Conservation (phyloP, 352 stramenopile genomes). For the Phytophthora cajani region DNA sequence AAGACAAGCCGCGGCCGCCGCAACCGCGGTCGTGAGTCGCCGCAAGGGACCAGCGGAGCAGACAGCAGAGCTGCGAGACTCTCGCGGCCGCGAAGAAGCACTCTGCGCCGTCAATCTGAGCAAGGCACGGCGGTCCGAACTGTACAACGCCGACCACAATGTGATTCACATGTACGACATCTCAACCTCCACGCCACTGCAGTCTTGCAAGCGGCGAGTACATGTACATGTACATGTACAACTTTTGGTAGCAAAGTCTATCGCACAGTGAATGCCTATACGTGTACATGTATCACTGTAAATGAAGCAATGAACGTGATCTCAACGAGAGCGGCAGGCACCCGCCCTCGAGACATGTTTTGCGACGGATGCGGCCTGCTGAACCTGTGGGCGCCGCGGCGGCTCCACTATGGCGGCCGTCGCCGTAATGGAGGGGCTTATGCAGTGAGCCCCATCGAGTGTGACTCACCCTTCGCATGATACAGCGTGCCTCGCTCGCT, state of each 20-base stretch:
- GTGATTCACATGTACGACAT: background rate
- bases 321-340: conserved; percentile 1
- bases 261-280: no score
- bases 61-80: conserved; percentile 1
- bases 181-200: background rate
- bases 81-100: background rate
- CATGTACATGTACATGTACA: no score
- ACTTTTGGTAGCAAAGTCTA: no score
- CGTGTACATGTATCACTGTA: no score
- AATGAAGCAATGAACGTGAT: background rate
- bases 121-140: background rate
- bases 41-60: conserved; percentile 1
- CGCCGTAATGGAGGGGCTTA: background rate
- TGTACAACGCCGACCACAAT: conserved; percentile 1
- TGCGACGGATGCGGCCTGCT: background rate
- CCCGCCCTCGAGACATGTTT: conserved; percentile 13
- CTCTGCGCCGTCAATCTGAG: background rate
- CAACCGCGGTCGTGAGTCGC: conserved; percentile 6
- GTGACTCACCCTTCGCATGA: conserved; percentile 13
- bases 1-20: conserved; percentile 7
- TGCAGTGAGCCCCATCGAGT: conserved; percentile 10
- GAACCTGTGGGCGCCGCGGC: no score
- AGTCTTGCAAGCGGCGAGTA: background rate
- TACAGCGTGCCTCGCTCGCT: background rate
- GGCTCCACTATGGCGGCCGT: no score